Conservation (phyloP, 139 green algal species). For the Spirogloea muscicola region DNA sequence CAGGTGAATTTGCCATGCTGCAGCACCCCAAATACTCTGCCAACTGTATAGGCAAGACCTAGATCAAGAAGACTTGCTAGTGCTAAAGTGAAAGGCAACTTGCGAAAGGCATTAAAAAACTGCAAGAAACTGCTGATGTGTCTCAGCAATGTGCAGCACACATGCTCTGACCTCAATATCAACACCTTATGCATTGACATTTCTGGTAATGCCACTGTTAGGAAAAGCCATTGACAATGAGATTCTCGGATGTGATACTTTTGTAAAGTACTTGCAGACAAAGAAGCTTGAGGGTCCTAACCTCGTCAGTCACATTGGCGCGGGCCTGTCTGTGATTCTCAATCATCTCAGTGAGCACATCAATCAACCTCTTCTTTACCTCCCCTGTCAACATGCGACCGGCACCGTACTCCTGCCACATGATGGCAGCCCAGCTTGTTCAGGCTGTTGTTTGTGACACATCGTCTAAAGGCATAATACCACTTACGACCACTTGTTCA, state of each 20-base stretch:
- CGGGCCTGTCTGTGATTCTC: slow-evolving; percentile 64
- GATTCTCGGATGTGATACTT: no score
- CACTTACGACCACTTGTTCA: no score
- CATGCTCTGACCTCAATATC: neutral
- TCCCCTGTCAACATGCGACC: slow-evolving; percentile 92
- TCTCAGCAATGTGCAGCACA: neutral
- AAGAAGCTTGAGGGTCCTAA: slow-evolving; percentile 1
- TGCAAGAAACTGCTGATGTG: no score
- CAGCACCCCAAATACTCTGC: neutral
- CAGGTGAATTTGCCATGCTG: neutral
- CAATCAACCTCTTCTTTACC: slow-evolving; percentile 87
- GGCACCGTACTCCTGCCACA: slow-evolving; percentile 74
- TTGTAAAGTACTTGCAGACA: no score
- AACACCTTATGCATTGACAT: neutral
- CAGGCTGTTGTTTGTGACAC: no score
- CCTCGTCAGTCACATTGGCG: slow-evolving; percentile 78
- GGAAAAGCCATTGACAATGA: neutral
- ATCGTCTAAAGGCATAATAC: no score
- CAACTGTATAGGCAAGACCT: neutral
- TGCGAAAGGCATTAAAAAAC: slow-evolving; percentile 4
- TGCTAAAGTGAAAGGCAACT: neutral
- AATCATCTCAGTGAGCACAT: slow-evolving; percentile 78
- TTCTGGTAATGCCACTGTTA: neutral
- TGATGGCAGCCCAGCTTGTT: no score
- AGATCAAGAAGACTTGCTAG: slow-evolving; percentile 12